Base-by-base conservation (phyloP, 2,329 filamentous ascomycete species). In the Penicillium psychrosexuale region DNA sequence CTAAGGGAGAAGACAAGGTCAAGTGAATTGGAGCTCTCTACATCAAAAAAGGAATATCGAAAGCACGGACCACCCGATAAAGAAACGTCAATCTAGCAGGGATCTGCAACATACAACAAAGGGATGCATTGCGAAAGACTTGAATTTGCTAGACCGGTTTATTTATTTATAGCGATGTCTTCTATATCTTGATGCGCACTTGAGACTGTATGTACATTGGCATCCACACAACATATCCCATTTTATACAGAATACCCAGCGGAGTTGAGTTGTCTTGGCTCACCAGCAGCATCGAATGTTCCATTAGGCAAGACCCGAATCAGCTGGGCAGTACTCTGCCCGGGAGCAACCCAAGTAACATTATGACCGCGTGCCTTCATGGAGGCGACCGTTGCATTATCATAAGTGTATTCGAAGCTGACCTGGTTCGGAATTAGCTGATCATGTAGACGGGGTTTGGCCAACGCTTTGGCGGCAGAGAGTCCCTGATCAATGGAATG, bases 251-350 rank as follows among this genome's bases (percentile, higher is more conserved):
- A 84, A 64, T 84, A 80, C 0, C 88, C 89, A 1, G 80, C 89
- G 53, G 86, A 89, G 65, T 88, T 85, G 63, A 75, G 70, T 78
- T 92, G 89, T 58, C 90, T 82, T 24, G 87, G 88, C 72, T 95
- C 91, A 1, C 85, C 83, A 1, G 84, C 89, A 3, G 89, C 89
- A 75, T 93, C 88, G 69, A 94, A 95, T 0, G 79, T 82, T 0
- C 88, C 89, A 64, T 88, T 85, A 0, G 66, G 67, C 45, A 84
- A 63, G 51, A 83, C 73, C 40, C 81, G 78, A 52, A 97, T 72
- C 0, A 83, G 87, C 72, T 96, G 90, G 3, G 89, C 89, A 1
- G 86, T 80, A 67, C 87, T 91, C 58, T 80, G 67, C 0, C 84
- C 84, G 5, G 82, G 79, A 3, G 78, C 78, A 3, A 90, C 80